Percentiles rank a stretch among this genome's conserved stretches.
These are phyloP conservation scores for Neofusicoccum laricinum DNA, from an alignment of 2,329 filamentous ascomycete species.

Conservation along the genomic window DNA sequence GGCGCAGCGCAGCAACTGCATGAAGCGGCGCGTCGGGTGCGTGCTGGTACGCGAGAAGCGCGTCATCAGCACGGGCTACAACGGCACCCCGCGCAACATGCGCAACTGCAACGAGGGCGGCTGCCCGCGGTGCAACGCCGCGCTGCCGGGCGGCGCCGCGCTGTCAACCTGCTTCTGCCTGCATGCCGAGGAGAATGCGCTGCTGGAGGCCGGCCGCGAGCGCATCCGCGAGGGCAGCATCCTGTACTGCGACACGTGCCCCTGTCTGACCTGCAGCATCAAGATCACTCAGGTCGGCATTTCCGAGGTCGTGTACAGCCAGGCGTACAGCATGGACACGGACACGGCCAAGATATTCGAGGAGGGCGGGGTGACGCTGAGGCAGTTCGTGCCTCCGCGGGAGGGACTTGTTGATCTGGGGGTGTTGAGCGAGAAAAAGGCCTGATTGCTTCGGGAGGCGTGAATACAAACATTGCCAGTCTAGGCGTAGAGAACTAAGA, in stretches of 20 bases:
- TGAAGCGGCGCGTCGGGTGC: conserved; percentile 95
- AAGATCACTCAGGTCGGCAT: conserved; percentile 98
- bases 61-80: conserved; percentile 95
- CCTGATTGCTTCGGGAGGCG: no score
- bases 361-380: conserved; percentile 76
- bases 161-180: conserved; percentile 89
- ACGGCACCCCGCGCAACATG: conserved; percentile 88
- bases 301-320: conserved; percentile 88
- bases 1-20: conserved; percentile 89
- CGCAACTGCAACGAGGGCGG: conserved; percentile 91
- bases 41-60: conserved; percentile 82
- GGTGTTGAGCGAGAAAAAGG: not conserved
- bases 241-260: conserved; percentile 93
- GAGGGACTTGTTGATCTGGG: conserved; percentile 9
- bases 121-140: conserved; percentile 80
- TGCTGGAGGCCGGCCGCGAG: conserved; percentile 90
- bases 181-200: conserved; percentile 97
- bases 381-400: conserved; percentile 64
- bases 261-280: conserved; percentile 95
- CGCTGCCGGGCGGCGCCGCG: conserved; percentile 65
- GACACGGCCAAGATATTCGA: conserved; percentile 75
- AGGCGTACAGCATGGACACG: conserved; percentile 91
- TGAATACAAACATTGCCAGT: no score
- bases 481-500: no score
- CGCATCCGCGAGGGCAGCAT: conserved; percentile 78